Percentiles rank a stretch among this genome's conserved stretches.
phyloP scores from a whole-genome alignment of 2,329 filamentous ascomycete genomes.

The Trichoderma guizhouense region DNA sequence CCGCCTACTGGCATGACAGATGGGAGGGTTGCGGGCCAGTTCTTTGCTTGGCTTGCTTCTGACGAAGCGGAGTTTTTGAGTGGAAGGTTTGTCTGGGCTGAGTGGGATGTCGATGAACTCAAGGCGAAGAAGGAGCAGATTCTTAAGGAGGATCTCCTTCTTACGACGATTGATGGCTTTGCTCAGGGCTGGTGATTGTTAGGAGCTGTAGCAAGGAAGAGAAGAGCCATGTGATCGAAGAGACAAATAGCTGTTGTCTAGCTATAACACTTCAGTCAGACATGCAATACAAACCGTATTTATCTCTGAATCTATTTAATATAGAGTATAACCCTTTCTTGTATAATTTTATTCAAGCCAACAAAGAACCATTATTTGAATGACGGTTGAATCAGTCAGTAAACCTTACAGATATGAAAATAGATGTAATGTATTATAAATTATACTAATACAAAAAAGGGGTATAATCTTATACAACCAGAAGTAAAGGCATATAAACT shows the following conservation, averaged over 20 bases:
- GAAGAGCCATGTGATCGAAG: background rate
- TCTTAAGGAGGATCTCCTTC: background rate
- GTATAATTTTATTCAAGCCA: too few species aligned
- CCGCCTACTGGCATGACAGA: background rate
- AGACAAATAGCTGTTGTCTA: background rate
- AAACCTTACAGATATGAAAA: background rate
- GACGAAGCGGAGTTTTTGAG: background rate
- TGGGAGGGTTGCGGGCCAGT: background rate
- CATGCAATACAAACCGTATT: background rate
- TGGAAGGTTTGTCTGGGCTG: background rate
- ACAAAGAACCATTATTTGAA: background rate
- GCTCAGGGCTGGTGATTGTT: background rate
- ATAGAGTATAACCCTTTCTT: too few species aligned
- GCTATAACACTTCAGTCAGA: background rate
- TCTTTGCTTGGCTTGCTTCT: background rate
- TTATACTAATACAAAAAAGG: background rate
- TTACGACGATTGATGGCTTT: background rate
- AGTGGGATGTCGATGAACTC: background rate
- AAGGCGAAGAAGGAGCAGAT: background rate
- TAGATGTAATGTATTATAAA: background rate
- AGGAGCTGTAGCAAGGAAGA: background rate
- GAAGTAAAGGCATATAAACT: conserved; percentile 1
- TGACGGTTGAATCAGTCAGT: background rate
- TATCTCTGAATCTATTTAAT: background rate
- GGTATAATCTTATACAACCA: conserved; percentile 18